These are phyloP conservation scores for Aspergillus brasiliensis DNA, from an alignment of 2,329 filamentous ascomycete species.

Conservation along the genomic window DNA sequence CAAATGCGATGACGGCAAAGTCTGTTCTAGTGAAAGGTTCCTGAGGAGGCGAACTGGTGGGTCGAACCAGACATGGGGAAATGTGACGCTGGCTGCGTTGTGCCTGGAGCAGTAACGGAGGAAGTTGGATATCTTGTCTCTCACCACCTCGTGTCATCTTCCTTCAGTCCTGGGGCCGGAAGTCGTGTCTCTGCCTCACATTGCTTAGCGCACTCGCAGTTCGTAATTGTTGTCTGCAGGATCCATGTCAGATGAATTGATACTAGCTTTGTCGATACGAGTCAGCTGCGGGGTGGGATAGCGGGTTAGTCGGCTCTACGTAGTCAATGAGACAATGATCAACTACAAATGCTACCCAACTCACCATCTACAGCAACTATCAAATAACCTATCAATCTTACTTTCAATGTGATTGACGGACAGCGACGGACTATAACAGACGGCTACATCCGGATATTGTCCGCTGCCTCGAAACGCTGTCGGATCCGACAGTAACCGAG, in stretches of 20 bases:
- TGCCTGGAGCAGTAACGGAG: background rate
- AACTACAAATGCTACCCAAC: too few relatives aligned
- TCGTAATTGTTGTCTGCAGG: background rate
- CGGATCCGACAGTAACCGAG: constrained; percentile 3
- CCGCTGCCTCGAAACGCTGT: background rate
- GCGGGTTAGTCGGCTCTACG: too few relatives aligned
- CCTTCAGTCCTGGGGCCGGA: background rate
- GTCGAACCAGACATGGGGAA: constrained; percentile 9
- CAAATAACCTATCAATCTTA: too few relatives aligned
- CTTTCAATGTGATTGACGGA: background rate
- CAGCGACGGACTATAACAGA: background rate
- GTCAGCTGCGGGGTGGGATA: too few relatives aligned
- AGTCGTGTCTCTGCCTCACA: background rate
- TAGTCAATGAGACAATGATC: too few relatives aligned
- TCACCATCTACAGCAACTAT: too few relatives aligned
- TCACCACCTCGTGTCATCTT: background rate
- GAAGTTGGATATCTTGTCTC: background rate
- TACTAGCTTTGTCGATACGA: too few relatives aligned
- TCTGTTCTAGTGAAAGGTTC: constrained; percentile 18
- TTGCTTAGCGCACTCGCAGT: background rate
- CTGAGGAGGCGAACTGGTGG: constrained; percentile 11
- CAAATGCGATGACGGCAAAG: constrained; percentile 16
- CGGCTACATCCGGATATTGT: background rate
- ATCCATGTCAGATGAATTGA: background rate
- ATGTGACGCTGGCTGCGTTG: background rate